phyloP scores from a whole-genome alignment of 225 moss, liverwort and hornwort species.

The Asterella californica region DNA sequence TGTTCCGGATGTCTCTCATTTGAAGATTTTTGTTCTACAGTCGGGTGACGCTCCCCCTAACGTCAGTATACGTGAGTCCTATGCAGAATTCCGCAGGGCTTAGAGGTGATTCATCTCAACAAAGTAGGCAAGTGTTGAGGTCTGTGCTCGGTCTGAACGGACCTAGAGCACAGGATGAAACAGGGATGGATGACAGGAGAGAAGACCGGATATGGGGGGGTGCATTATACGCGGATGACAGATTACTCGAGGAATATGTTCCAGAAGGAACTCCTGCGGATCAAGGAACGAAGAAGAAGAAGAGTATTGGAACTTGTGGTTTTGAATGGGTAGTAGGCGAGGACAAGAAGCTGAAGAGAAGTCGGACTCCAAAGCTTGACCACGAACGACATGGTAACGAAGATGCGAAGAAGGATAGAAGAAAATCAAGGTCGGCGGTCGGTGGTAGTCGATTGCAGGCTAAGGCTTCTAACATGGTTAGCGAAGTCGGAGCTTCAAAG shows the following conservation, averaged over 20 bases:
- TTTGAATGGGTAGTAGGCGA: background rate
- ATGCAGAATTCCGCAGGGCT: background rate
- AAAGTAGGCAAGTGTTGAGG: background rate
- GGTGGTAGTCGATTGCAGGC: background rate
- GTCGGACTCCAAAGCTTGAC: constrained; percentile 3
- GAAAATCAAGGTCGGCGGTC: background rate
- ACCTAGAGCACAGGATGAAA: background rate
- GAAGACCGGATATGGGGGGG: background rate
- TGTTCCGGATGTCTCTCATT: background rate
- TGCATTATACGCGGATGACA: background rate
- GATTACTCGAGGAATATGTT: background rate
- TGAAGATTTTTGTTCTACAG: background rate
- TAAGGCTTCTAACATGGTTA: too few relatives aligned
- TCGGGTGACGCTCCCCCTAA: background rate
- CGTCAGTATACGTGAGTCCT: background rate
- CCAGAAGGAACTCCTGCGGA: background rate
- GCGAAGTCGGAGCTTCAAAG: background rate
- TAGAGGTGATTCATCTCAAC: background rate
- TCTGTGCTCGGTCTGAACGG: constrained; percentile 3
- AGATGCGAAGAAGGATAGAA: background rate
- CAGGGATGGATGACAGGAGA: background rate
- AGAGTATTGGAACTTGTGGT: background rate
- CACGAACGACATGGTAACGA: background rate
- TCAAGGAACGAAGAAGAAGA: constrained; percentile 2
- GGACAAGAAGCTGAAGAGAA: background rate